Evolutionary conservation across 2,329 filamentous ascomycete species (phyloP).

Genomic region (Acrocalymma vagum): DNA sequence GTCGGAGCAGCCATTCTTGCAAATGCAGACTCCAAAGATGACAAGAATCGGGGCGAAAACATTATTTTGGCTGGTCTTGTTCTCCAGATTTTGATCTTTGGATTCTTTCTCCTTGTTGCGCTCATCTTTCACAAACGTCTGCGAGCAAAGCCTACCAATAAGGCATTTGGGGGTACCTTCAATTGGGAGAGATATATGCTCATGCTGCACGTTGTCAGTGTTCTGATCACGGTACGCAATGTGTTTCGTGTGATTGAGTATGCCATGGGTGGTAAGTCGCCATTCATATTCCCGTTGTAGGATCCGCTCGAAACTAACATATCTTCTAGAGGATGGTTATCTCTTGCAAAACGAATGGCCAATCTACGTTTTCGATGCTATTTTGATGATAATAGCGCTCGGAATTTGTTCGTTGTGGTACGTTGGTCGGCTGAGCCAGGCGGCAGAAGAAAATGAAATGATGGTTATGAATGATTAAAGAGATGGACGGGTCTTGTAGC

Average conservation of each 20-base stretch:
- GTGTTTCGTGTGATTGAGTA: slow-evolving; percentile 58
- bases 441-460: too few species aligned
- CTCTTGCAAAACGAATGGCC: slow-evolving; percentile 59
- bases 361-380: slow-evolving; percentile 59
- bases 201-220: slow-evolving; percentile 45
- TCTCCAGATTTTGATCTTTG: slow-evolving; percentile 64
- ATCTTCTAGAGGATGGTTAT: slow-evolving; percentile 52
- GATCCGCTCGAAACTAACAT: not conserved
- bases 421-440: slow-evolving; percentile 16
- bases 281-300: too few species aligned
- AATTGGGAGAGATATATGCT: slow-evolving; percentile 38
- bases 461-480: too few species aligned
- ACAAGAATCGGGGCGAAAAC: slow-evolving; percentile 48
- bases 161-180: slow-evolving; percentile 10
- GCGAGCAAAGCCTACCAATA: slow-evolving; percentile 2
- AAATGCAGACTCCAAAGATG: slow-evolving; percentile 17
- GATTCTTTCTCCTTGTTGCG: slow-evolving; percentile 57
- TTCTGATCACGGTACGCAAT: slow-evolving; percentile 54
- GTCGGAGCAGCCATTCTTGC: slow-evolving; percentile 44
- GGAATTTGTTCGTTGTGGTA: slow-evolving; percentile 6
- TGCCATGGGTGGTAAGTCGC: slow-evolving; percentile 15
- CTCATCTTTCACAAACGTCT: slow-evolving; percentile 57
- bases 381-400: slow-evolving; percentile 51
- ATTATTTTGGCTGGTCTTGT: slow-evolving; percentile 62
- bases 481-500: too few species aligned